Conservation (phyloP, 1,139 yeast species). For the Hemisphaericaspora subhashii region DNA sequence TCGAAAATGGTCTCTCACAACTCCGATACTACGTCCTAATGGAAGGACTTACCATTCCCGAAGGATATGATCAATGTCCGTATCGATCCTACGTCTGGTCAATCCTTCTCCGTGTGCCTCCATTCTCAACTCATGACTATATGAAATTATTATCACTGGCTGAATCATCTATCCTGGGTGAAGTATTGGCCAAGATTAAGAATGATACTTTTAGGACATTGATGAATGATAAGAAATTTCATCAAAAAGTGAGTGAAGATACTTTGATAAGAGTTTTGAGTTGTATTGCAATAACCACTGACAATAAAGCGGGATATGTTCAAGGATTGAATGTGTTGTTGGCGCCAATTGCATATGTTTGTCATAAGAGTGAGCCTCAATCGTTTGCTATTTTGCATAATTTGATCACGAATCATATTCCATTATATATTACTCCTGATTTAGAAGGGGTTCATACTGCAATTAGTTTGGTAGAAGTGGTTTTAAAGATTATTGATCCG, state of each 20-base stretch:
- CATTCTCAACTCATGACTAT: conserved; percentile 56
- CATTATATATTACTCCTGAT: conserved; percentile 75
- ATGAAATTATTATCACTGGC: conserved; percentile 56
- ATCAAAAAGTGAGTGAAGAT: conserved; percentile 65
- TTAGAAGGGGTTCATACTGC: conserved; percentile 86
- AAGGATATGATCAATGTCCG: conserved; percentile 55
- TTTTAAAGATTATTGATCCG: conserved; percentile 72
- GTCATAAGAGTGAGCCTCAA: conserved; percentile 77
- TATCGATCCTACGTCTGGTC: conserved; percentile 83
- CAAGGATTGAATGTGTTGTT: conserved; percentile 89
- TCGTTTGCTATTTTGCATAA: conserved; percentile 72
- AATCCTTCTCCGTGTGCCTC: conserved; percentile 65
- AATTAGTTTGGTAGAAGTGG: conserved; percentile 63
- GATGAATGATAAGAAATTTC: conserved; percentile 71
- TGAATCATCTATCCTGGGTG: conserved; percentile 43
- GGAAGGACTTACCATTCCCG: conserved; percentile 66
- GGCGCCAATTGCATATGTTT: conserved; percentile 80
- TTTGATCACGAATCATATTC: conserved; percentile 62
- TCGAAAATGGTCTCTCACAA: conserved; percentile 73
- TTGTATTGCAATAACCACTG: conserved; percentile 61
- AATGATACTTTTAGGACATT: conserved; percentile 88
- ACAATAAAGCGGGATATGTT: conserved; percentile 57
- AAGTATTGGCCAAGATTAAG: conserved; percentile 66
- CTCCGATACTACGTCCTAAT: conserved; percentile 75
- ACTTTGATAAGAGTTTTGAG: conserved; percentile 69